Base-by-base conservation (phyloP, 1,139 yeast genomes). In the Hansenula anomala region DNA sequence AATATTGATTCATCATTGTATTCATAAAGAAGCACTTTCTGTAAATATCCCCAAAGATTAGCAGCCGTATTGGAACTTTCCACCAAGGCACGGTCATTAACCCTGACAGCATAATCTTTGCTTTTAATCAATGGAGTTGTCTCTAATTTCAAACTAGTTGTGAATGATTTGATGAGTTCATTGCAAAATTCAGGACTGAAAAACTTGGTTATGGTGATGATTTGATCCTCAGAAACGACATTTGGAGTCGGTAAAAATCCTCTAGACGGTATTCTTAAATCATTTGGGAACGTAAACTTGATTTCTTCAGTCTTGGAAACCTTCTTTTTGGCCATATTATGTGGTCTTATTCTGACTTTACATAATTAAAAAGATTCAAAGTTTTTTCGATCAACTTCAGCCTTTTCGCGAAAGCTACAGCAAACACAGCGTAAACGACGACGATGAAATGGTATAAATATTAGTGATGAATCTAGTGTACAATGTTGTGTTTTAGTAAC, bases 61-160 rank as follows among this genome's bases (percentile, higher is more conserved):
- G 54, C 49, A 1, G 82, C 66, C 0, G 77, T 61, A 0, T 45
- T 46, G 1, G 45, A 34, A 49, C 78, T 80, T 5, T 59, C 60
- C 8, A 73, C 46, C 3, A 69, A 56, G 6, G 67, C 61, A 20
- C 87, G 56, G 48, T 78, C 86, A 48, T 80, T 80, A 30, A 69
- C 71, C 28, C 87, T 60, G 0, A 78, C 75, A 2, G 86, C 86
- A 48, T 78, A 79, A 16, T 68, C 73, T 46, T 64, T 73, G 31
- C 73, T 67, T 43, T 74, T 75, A 18, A 66, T 56, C 34, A 70
- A 46, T 0, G 77, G 77, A 0, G 81, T 75, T 0, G 78, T 72
- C 42, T 69, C 77, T 30, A 77, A 49, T 4, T 56, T 50, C 1
- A 56, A 36, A 2, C 44, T 30, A 4, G 48, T 43, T 35, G 56